Percentiles rank a stretch among this genome's conserved stretches.
Conservation (phyloP, 2,329 filamentous ascomycete genomes). For the Eurotiales sp. region DNA sequence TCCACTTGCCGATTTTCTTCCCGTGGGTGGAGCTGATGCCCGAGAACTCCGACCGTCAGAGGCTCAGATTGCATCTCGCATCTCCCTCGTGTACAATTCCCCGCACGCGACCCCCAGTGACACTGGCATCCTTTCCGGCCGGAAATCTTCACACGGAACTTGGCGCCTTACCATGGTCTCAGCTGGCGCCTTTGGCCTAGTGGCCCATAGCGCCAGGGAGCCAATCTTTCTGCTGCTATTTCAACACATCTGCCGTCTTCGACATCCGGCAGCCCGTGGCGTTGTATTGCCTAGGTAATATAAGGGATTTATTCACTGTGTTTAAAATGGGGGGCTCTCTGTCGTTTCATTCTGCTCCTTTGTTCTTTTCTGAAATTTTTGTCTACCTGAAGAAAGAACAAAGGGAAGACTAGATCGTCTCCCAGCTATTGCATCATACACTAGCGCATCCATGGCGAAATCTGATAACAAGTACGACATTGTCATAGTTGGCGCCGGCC, state of each 20-base stretch:
- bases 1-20: constrained; percentile 16
- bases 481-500: constrained; percentile 85
- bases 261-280: not conserved
- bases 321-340: not conserved
- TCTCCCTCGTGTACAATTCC: constrained; percentile 6
- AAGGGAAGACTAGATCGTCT: not conserved
- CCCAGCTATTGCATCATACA: not conserved
- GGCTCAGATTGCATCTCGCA: not conserved
- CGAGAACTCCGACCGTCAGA: not conserved
- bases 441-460: constrained; percentile 3
- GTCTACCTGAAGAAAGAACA: not conserved
- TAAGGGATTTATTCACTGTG: too few relatives aligned
- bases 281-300: not conserved
- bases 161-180: not conserved
- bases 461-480: constrained; percentile 51
- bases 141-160: not conserved
- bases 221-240: not conserved
- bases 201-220: not conserved
- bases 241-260: constrained; percentile 8
- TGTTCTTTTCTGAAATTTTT: not conserved
- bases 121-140: not conserved
- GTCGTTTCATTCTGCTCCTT: not conserved
- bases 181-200: not conserved
- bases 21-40: constrained; percentile 11
- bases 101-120: not conserved